Percentiles rank a stretch among this genome's conserved stretches.
Conservation (phyloP, 352 stramenopile genomes). For the Pythium aquatile region DNA sequence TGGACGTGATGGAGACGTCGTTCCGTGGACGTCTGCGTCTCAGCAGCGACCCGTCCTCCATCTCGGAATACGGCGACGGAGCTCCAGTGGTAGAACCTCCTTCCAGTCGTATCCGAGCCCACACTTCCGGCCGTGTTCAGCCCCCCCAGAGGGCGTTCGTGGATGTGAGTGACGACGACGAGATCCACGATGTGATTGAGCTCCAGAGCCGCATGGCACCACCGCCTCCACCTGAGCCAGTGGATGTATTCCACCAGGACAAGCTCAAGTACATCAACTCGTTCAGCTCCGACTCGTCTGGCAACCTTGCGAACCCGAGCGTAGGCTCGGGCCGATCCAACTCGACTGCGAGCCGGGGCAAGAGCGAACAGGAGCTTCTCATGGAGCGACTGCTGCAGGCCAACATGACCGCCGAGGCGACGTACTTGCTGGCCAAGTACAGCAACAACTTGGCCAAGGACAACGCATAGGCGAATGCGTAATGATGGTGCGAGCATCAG, state of each 20-base stretch:
- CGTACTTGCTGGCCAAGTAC: constrained; percentile 75
- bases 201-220: constrained; percentile 28
- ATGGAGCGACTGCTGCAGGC: constrained; percentile 65
- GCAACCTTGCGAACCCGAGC: constrained; percentile 22
- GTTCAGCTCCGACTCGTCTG: constrained; percentile 36
- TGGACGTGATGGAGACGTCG: constrained; percentile 16
- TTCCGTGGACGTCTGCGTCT: constrained; percentile 19
- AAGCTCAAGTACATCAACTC: constrained; percentile 70
- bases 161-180: constrained; percentile 10
- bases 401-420: constrained; percentile 63
- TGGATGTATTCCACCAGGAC: constrained; percentile 48
- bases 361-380: constrained; percentile 40
- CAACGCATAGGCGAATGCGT: neutral
- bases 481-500: neutral
- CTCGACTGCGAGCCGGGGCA: constrained; percentile 14
- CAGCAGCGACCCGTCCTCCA: constrained; percentile 16
- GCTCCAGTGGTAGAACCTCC: constrained; percentile 14
- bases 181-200: constrained; percentile 35
- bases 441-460: constrained; percentile 40
- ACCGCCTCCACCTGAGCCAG: constrained; percentile 22
- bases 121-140: neutral
- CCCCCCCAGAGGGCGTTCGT: neutral
- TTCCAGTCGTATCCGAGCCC: neutral
- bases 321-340: constrained; percentile 3
- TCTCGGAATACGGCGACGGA: constrained; percentile 9